Evolutionary conservation across 371 early-diverging fungal genomes (phyloP), one percentile per base, ranked within the genome.

Genomic region (Smittium mucronatum): DNA sequence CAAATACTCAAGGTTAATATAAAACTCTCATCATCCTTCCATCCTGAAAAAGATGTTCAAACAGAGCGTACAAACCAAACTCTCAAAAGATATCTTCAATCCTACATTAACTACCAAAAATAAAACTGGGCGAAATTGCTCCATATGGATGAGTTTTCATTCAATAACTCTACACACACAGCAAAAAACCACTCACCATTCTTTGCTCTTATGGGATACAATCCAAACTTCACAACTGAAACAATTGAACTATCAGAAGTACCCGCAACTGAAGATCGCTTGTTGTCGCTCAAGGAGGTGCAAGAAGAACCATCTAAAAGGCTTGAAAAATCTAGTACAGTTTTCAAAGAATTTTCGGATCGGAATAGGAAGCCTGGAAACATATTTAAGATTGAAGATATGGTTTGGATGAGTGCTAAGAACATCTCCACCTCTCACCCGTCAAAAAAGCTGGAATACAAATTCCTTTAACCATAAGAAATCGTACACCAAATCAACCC

Each of bases 11-110:
- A 68, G 0, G 73, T 74, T 25, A 58, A 70, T n/a, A 69, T 72
- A 11, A 68, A 74, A 29, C 70, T 82, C 2, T 78, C 81, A 0
- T 76, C 82, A 0, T 77, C 82, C 0, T 75, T 69, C 60, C 84
- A 85, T 63, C 81, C 79, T 0, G 75, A 82, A 69, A 67, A 36
- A 11, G 67, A 67, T n/a, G 67, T 36, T 26, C 67, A 67, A 28
- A 57, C 67, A 26, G 67, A 67, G 34, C 16, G 36, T 16, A 34
- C 34, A 11, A 80, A 67, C 85, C 0, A 81, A 85, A 66, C 81
- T 83, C 0, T 78, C 81, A 63, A 82, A 82, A 0, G 80, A 33
- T n/a, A 61, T 11, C 28, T 61, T n/a, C 63, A n/a, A 5, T 5
- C 16, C 63, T 61, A 30, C n/a, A 61, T 32, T 61, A 30, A 28